Evolutionary conservation across 1,139 yeast genomes (phyloP).

Genomic region (Saccharomyces hybrid): DNA sequence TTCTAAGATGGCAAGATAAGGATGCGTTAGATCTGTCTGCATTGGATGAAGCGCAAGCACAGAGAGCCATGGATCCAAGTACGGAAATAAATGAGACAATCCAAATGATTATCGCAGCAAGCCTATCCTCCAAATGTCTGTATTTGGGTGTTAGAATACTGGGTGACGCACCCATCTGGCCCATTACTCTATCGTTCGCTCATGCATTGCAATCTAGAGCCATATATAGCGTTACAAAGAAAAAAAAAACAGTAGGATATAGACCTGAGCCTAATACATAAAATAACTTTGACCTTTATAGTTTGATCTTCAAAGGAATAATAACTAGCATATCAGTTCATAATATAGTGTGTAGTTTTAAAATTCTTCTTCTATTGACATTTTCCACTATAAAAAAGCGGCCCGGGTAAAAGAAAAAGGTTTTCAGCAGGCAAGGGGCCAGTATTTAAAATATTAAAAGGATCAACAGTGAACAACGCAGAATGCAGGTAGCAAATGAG

Average conservation of each 20-base stretch:
- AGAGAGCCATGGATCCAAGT: conserved; percentile 38
- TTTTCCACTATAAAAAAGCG: background rate
- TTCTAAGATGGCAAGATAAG: conserved; percentile 46
- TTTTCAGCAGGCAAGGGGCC: background rate
- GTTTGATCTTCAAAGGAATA: background rate
- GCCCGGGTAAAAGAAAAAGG: background rate
- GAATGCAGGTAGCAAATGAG: background rate
- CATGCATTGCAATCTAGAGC: conserved; percentile 70
- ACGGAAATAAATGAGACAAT: conserved; percentile 37
- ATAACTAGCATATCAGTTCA: background rate
- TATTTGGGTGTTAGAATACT: conserved; percentile 65
- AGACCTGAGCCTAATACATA: background rate
- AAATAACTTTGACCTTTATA: background rate
- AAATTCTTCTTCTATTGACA: background rate
- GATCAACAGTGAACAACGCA: background rate
- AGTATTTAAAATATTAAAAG: background rate
- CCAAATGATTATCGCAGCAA: conserved; percentile 39
- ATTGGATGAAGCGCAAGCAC: conserved; percentile 39
- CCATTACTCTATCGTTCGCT: conserved; percentile 67
- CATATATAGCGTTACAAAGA: conserved; percentile 30
- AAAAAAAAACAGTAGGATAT: background rate
- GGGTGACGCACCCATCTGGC: conserved; percentile 85
- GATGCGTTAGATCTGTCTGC: conserved; percentile 47
- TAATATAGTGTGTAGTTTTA: background rate
- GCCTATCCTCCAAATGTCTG: conserved; percentile 50